Evolutionary conservation across 1,139 yeast species (phyloP), one percentile per base, ranked within the genome.

Genomic region (Pichia sp.): DNA sequence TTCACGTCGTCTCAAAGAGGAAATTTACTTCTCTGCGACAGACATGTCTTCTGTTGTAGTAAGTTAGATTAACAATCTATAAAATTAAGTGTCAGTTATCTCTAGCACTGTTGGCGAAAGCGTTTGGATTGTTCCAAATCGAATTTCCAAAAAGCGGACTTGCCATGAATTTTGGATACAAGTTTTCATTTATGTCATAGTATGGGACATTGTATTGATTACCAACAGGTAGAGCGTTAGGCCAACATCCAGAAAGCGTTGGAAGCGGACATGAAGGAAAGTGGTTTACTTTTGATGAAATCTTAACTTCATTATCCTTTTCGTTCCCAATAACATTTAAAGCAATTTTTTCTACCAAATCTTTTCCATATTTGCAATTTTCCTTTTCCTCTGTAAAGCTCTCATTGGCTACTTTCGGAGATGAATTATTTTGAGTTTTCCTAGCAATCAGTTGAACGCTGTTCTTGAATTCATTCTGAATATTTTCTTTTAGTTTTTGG

Each of bases 301-400:
- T 40, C 33, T 30, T 48, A 12, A 29, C 44, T 30, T 40, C 20
- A 24, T 29, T 44, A 24, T 43, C 41, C 24, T 16, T 43, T 7
- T 49, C 49, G 12, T 30, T n/a, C 3, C 31, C 49, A 40, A 54
- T 48, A 1, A 50, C 51, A 29, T 44, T 47, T 36, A 54, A n/a
- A 2, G 56, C 56, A 17, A 50, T 51, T 3, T 38, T 48, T 48
- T 54, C 34, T 17, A 47, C 50, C 16, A 49, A 42, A 29, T 45
- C 27, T 2, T 36, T 10, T n/a, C 33, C 27, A 17, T 8, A n/a
- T 5, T 30, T 44, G 12, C n/a, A 6, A 16, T 8, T 24, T 29
- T 50, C 46, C 24, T 43, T 31, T 17, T 49, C 30, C 30, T 36
- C 16, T 20, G 27, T n/a, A 8, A 20, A 31, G 3, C 6, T 30